Evolutionary conservation across 192 early-diverging fungal species (phyloP).

Genomic region (Backusella parvicylindrica): DNA sequence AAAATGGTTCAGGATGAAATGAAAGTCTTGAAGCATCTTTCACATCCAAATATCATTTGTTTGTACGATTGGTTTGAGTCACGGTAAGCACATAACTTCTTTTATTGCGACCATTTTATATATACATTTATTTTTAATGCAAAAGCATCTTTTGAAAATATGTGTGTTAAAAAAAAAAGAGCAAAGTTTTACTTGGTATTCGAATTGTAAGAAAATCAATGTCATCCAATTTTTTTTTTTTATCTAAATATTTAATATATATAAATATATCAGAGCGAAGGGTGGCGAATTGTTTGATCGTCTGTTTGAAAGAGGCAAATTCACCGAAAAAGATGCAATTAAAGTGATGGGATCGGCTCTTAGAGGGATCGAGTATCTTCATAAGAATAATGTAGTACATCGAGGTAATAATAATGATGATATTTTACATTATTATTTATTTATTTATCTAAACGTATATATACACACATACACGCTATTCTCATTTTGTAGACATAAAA

Average conservation of each 20-base stretch:
- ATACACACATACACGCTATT: too few species aligned
- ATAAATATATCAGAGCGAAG: slow-evolving; percentile 40
- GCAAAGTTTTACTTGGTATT: slow-evolving; percentile 75
- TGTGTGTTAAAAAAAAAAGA: slow-evolving; percentile 20
- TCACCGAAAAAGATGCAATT: slow-evolving; percentile 79
- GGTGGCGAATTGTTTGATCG: slow-evolving; percentile 89
- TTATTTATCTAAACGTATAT: too few species aligned
- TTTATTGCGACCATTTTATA: neutral
- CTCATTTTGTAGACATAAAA: slow-evolving; percentile 55
- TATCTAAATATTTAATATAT: neutral
- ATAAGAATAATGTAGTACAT: slow-evolving; percentile 85
- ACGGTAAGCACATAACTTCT: slow-evolving; percentile 10
- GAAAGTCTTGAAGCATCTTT: slow-evolving; percentile 78
- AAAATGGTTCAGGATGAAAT: slow-evolving; percentile 94
- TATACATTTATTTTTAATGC: neutral
- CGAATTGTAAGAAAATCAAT: slow-evolving; percentile 68
- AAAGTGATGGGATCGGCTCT: slow-evolving; percentile 69
- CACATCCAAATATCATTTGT: slow-evolving; percentile 88
- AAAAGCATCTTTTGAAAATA: neutral
- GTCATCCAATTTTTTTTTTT: too few species aligned
- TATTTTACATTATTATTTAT: neutral
- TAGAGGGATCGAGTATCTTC: slow-evolving; percentile 79
- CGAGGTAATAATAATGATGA: slow-evolving; percentile 43
- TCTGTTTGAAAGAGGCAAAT: slow-evolving; percentile 74
- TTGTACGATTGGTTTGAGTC: slow-evolving; percentile 74